phyloP scores from a whole-genome alignment of 352 stramenopile genomes.

The Pythium dissotocum region DNA sequence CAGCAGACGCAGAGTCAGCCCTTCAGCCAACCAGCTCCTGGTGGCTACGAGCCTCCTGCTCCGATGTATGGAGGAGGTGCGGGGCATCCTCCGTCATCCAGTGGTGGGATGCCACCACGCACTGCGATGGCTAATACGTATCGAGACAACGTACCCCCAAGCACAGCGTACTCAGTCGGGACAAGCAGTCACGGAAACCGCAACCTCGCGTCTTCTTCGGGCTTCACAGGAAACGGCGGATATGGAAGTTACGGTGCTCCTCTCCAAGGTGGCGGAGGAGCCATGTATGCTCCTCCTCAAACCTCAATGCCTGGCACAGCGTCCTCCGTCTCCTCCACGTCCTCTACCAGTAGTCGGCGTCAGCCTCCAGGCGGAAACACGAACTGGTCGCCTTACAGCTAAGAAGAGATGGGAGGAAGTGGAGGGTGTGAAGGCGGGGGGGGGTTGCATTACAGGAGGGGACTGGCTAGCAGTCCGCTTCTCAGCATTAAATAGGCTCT shows the following conservation, averaged over 20 bases:
- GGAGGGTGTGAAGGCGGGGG: not conserved
- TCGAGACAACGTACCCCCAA: constrained; percentile 7
- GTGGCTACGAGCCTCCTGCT: constrained; percentile 1
- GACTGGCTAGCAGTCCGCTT: not conserved
- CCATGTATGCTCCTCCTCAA: not conserved
- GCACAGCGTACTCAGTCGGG: constrained; percentile 5
- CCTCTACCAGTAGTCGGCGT: constrained; percentile 31
- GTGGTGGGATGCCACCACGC: constrained; percentile 6
- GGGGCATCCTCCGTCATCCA: constrained; percentile 9
- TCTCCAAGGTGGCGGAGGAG: not conserved
- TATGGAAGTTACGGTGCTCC: not conserved
- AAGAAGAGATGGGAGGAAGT: not conserved
- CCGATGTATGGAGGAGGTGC: not conserved
- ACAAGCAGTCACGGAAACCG: constrained; percentile 8
- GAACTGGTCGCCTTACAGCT: constrained; percentile 60
- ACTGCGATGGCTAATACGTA: constrained; percentile 12
- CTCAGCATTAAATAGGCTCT: constrained; percentile 3
- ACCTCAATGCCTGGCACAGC: constrained; percentile 16
- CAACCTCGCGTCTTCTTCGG: not conserved
- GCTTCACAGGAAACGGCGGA: not conserved
- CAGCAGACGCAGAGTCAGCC: constrained; percentile 41
- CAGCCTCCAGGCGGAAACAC: constrained; percentile 64
- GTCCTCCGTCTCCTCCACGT: constrained; percentile 17
- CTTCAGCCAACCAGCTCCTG: not conserved
- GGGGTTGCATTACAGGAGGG: constrained; percentile 1